Conservation (phyloP, 352 stramenopile species). For the Phytophthora syringae region DNA sequence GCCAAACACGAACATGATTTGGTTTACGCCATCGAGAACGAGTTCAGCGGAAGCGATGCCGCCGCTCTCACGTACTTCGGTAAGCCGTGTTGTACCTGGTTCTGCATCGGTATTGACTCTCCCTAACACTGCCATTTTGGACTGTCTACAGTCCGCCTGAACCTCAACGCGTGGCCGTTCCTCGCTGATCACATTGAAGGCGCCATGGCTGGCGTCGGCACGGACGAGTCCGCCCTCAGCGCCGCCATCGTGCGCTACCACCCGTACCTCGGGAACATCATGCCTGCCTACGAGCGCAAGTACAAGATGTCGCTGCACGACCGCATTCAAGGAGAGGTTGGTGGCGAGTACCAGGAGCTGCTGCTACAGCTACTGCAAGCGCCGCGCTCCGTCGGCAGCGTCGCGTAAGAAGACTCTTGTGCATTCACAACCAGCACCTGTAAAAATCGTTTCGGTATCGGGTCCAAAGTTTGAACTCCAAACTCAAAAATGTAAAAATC, state of each 20-base stretch:
- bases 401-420: constrained; percentile 32
- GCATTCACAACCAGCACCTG: not conserved
- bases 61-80: constrained; percentile 62
- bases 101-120: not conserved
- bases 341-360: constrained; percentile 69
- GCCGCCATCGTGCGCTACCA: constrained; percentile 77
- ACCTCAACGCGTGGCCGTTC: constrained; percentile 62
- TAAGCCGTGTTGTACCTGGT: constrained; percentile 16
- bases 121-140: constrained; percentile 12
- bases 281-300: constrained; percentile 57
- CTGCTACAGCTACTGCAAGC: constrained; percentile 63
- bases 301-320: constrained; percentile 69
- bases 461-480: no score
- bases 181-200: constrained; percentile 68
- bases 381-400: constrained; percentile 38
- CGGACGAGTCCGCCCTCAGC: constrained; percentile 69
- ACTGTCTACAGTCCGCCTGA: constrained; percentile 44
- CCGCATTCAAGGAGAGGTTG: constrained; percentile 59
- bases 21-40: constrained; percentile 61
- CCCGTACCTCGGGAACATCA: constrained; percentile 58
- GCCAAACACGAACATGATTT: constrained; percentile 69
- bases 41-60: constrained; percentile 69
- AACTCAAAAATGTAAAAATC: not conserved
- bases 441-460: no score
- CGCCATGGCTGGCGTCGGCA: constrained; percentile 75